Conservation (phyloP, 2,329 filamentous ascomycete species). For the Myrmaecium sp. region DNA sequence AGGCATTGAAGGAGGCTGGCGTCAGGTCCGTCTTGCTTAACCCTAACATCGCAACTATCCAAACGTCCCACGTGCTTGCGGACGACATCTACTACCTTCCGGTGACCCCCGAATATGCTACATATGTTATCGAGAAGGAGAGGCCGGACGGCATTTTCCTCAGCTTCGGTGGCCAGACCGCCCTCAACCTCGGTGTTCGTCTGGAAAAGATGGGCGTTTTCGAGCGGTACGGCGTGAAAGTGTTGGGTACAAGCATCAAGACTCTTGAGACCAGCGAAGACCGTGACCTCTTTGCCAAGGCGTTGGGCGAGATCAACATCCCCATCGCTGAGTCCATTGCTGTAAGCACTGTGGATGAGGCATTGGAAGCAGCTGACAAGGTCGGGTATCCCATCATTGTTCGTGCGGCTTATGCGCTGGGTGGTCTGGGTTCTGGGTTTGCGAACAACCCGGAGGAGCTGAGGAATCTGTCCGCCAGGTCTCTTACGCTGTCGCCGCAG, state of each 20-base stretch:
- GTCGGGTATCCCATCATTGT: constrained; percentile 97
- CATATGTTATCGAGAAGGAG: constrained; percentile 93
- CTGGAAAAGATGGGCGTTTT: constrained; percentile 95
- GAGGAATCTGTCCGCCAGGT: constrained; percentile 80
- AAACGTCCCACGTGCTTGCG: constrained; percentile 88
- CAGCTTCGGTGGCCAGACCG: constrained; percentile 94
- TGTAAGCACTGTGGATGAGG: constrained; percentile 80
- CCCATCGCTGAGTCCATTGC: constrained; percentile 94
- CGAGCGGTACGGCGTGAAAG: constrained; percentile 87
- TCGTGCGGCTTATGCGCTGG: constrained; percentile 87
- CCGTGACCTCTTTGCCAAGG: constrained; percentile 88
- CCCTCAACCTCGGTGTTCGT: constrained; percentile 87
- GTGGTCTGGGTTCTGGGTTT: constrained; percentile 91
- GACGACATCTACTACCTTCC: constrained; percentile 98
- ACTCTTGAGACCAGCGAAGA: constrained; percentile 92
- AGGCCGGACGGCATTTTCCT: constrained; percentile 93
- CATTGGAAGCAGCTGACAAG: constrained; percentile 66
- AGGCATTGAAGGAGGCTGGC: constrained; percentile 89
- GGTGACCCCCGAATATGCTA: constrained; percentile 93
- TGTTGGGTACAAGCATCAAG: constrained; percentile 85
- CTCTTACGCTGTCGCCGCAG: constrained; percentile 83
- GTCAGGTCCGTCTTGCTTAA: constrained; percentile 88
- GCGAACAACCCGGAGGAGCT: constrained; percentile 89
- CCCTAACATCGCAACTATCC: constrained; percentile 95
- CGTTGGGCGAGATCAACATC: constrained; percentile 91